Conservation (phyloP, 2,329 filamentous ascomycete genomes). For the Ophiostoma tasmaniense region DNA sequence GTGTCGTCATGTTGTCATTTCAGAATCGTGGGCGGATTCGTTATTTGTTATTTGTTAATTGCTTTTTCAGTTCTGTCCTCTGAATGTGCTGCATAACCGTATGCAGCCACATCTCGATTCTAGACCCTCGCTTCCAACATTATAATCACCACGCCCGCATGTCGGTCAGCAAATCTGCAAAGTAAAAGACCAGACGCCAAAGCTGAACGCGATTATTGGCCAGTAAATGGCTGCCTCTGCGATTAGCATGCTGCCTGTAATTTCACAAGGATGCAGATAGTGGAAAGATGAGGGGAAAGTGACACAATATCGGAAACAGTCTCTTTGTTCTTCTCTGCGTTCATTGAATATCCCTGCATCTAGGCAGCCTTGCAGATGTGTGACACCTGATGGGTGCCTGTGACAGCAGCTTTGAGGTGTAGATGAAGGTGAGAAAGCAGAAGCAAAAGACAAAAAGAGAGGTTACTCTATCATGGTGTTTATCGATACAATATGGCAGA, state of each 20-base stretch:
- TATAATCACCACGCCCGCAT: not conserved
- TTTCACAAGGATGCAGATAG: not conserved
- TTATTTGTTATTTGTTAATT: not conserved
- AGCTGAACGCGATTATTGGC: not conserved
- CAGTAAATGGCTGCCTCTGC: not conserved
- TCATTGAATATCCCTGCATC: not conserved
- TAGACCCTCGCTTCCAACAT: not conserved
- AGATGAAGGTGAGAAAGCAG: not conserved
- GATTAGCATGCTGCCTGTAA: not conserved
- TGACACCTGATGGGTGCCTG: not conserved
- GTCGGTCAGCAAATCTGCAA: not conserved
- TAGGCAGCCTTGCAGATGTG: not conserved
- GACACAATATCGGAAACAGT: not conserved
- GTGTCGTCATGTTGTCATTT: not conserved
- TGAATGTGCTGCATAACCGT: not conserved
- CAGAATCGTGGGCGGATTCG: too few species aligned
- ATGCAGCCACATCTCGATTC: not conserved
- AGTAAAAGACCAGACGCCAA: not conserved
- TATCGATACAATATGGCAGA: not conserved
- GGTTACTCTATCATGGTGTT: not conserved
- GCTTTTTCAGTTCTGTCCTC: not conserved
- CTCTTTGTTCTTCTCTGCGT: not conserved
- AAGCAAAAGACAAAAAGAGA: not conserved
- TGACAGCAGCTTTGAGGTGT: not conserved
- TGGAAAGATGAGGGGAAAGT: not conserved